Evolutionary conservation across 805 yeast species (phyloP).

Genomic region (Candida maesae): DNA sequence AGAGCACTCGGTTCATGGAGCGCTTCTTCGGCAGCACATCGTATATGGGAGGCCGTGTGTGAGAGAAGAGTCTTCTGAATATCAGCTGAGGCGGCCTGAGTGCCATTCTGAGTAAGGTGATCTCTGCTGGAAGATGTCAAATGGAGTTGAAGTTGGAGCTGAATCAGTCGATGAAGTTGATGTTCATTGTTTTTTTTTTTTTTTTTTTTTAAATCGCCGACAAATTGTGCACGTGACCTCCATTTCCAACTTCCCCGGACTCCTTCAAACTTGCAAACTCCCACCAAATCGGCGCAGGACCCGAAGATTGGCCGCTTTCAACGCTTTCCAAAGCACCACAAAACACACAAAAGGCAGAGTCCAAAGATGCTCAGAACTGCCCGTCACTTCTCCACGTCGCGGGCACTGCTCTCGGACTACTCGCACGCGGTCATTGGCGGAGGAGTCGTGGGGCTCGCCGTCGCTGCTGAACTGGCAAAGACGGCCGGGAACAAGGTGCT

Average conservation of each 20-base stretch:
- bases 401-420: conserved; percentile 38
- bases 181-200: conserved; percentile 1
- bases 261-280: not conserved
- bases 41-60: conserved; percentile 35
- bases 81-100: not conserved
- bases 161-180: not conserved
- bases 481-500: conserved; percentile 47
- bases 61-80: conserved; percentile 15
- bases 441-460: conserved; percentile 80
- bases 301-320: too few species aligned
- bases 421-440: conserved; percentile 79
- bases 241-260: conserved; percentile 3
- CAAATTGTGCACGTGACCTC: conserved; percentile 2
- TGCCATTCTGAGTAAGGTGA: not conserved
- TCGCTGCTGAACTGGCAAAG: conserved; percentile 64
- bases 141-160: not conserved
- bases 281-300: not conserved
- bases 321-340: too few species aligned
- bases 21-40: conserved; percentile 57
- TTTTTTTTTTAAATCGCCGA: not conserved
- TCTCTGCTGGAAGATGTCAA: too few species aligned
- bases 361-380: not conserved
- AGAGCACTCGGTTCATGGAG: conserved; percentile 53
- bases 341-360: too few species aligned
- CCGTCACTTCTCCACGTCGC: conserved; percentile 16